Conservation (phyloP, 1,284 basidiomycete species). For the Sanghuangporus weigelae region DNA sequence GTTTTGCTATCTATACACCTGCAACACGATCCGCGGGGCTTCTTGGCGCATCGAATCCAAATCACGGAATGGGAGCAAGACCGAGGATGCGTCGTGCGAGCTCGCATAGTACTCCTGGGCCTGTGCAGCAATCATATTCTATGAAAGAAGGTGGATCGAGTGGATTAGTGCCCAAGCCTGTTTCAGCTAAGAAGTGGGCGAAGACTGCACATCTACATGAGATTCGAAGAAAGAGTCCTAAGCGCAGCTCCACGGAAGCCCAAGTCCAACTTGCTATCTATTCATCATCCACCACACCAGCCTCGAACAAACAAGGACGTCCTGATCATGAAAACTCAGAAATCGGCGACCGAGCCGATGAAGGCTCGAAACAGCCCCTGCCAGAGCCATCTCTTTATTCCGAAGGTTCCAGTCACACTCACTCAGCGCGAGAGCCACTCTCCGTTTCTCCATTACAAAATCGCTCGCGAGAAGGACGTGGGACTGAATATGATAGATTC, state of each 20-base stretch:
- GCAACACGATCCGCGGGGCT: neutral
- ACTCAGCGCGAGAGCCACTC: neutral
- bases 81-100: conserved; percentile 40
- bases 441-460: conserved; percentile 13
- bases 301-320: neutral
- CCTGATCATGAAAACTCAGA: neutral
- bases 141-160: conserved; percentile 21
- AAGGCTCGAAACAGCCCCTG: neutral
- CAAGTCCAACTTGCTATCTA: neutral
- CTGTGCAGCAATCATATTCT: conserved; percentile 24
- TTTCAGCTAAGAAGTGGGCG: conserved; percentile 57
- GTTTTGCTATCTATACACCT: neutral
- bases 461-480: neutral
- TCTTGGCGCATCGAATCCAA: conserved; percentile 6
- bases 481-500: neutral
- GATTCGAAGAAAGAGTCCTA: conserved; percentile 8
- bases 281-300: conserved; percentile 16
- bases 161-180: conserved; percentile 25
- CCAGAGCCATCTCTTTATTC: neutral
- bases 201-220: conserved; percentile 70
- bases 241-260: neutral
- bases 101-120: conserved; percentile 34
- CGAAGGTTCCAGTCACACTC: too few relatives aligned
- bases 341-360: neutral
- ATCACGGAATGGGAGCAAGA: conserved; percentile 20